Evolutionary conservation across 2,329 filamentous ascomycete genomes (phyloP), one percentile per base, ranked within the genome.

Genomic region (Metarhizium sp.): DNA sequence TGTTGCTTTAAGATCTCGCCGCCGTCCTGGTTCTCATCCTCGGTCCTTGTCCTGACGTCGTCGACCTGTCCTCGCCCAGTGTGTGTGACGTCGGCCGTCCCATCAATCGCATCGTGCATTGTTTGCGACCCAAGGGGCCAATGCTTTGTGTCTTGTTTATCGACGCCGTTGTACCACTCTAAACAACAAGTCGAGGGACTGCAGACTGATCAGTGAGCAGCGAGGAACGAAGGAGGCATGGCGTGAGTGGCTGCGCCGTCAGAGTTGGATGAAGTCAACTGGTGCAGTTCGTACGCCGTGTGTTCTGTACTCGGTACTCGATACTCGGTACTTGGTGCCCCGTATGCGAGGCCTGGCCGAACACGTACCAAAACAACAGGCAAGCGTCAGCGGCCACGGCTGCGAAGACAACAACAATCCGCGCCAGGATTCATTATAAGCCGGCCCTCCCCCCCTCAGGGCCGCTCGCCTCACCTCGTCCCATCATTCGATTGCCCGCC

Each of bases 401-500:
- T 3, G 25, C 45, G 5, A 30, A 8, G 10, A 48, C 45, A 48
- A 48, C 45, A 48, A 48, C 20, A 45, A 34, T 34, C 32, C 32
- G 5, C 32, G 32, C 32, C 6, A 34, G 25, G 25, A 25, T 25
- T 25, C 25, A 25, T 25, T 25, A 25, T 25, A 36, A 13, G 34
- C 34, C 34, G 34, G 34, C 8, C 34, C 34, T 8, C 8, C 34
- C 34, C 13, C 34, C 34, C n/a, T 14, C 13, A 43, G 14, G 40
- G 40, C 40, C 16, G 25, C 25, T 16, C 40, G 40, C 14, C 40
- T 25, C 25, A 25, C 3, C 25, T 25, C 14, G 6, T n/a, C 20
- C 43, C 43, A 10, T 18, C 25, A 25, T 25, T 46, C 11, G 43
- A 30, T 11, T 29, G 45, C 45, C 59, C 50, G 62, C 65, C 50